Conservation (phyloP, 257 asterid species). For the Solanum pennellii region DNA sequence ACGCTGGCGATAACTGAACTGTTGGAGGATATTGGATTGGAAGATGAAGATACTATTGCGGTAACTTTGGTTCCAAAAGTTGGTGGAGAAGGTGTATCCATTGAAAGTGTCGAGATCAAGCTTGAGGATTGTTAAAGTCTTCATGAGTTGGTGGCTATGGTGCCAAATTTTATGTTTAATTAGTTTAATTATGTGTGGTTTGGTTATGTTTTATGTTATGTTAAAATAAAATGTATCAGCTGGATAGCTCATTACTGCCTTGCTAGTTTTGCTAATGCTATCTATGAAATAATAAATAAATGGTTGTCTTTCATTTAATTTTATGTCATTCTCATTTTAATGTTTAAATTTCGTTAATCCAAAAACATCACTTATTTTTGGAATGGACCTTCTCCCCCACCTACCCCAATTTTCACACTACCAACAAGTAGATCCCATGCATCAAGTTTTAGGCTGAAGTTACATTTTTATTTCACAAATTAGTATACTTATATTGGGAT, state of each 20-base stretch:
- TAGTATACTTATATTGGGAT: too few relatives aligned
- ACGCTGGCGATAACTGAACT: not conserved
- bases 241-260: not conserved
- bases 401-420: too few relatives aligned
- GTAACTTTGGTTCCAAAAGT: not conserved
- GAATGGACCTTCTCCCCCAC: too few relatives aligned
- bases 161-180: not conserved
- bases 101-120: not conserved
- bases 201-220: not conserved
- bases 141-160: not conserved
- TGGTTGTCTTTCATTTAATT: not conserved
- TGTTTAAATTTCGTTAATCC: too few relatives aligned
- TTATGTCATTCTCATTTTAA: not conserved
- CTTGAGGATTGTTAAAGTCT: not conserved
- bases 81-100: not conserved
- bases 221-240: not conserved
- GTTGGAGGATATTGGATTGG: not conserved
- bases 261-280: not conserved
- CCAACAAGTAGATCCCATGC: too few relatives aligned
- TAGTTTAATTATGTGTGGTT: not conserved
- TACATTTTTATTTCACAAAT: too few relatives aligned
- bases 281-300: not conserved
- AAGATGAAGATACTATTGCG: not conserved
- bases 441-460: too few relatives aligned
- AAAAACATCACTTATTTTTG: too few relatives aligned